Base-by-base conservation (phyloP, 805 yeast species). In the Debaryomyces prosopidis region DNA sequence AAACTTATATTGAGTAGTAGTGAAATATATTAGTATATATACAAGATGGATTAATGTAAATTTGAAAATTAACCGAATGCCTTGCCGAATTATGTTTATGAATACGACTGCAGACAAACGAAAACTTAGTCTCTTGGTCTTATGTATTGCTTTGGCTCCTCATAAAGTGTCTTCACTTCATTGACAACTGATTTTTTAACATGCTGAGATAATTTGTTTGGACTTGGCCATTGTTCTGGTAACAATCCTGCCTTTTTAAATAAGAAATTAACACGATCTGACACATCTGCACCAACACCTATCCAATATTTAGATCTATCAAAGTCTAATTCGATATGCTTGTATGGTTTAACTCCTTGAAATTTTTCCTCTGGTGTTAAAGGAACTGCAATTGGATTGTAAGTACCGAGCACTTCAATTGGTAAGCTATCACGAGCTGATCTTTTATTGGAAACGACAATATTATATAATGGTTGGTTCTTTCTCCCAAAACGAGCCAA, bases 261-360 rank as follows among this genome's bases (percentile, higher is more conserved):
- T 42, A 94, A 69, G 52, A 81, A 81, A 2, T 82, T 77, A 10
- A 92, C 96, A 3, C 94, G 73, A 36, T 86, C 90, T 18, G 92
- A 82, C 5, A 97, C 96, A 62, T 88, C 96, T 1, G 98, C 98
- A 10, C 99, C 99, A 15, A 89, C 96, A 57, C 97, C 96, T 30
- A 94, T 71, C 99, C 99, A 94, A 68, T 94, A 94, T 65, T 89
- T 89, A 4, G 96, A 82, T 57, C 97, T 81, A 52, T 82, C 82
- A 61, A 94, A 90, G 62, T 94, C 98, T 31, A 94, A 71, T 53
- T 84, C 79, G 34, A 92, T 80, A 54, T 90, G 90, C 63, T 94
- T 92, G 40, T 78, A 75, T 10, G 91, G 87, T 49, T 76, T 68
- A 33, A 71, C 69, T 9, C 86, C 87, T 16, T 62, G 63, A 33